Evolutionary conservation across 83 land plant genomes (phyloP), one percentile per base, ranked within the genome.

Genomic region (Picea abies): DNA sequence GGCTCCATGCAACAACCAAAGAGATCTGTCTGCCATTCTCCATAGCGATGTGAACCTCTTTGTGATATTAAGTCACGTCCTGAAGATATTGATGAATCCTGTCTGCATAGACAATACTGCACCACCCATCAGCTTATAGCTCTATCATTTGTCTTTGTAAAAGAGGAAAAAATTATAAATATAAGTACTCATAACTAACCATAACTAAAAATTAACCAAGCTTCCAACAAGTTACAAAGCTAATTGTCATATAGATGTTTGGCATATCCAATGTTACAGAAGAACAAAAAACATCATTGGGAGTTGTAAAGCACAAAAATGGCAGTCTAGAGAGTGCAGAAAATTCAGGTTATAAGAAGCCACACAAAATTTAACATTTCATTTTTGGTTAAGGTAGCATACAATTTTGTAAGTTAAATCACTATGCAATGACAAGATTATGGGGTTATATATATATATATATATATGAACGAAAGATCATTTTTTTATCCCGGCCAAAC

Each of bases 1-100:
- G 98, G 98, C 81, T 93, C 93, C 63, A 86, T 80, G 84, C 95
- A 96, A 63, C 98, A 96, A 4, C 87, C 93, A 77, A 87, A 89
- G 20, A 96, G 72, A 82, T 84, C 90, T 81, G 92, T 61, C 63
- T 94, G 89, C 98, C 98, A 96, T 52, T 87, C 87, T 22, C 85
- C 92, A 69, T 78, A 79, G 44, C 80, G 78, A 52, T 84, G 60
- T 60, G 84, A 90, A 20, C 87, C 84, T 80, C 80, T 83, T 78
- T 63, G 73, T 20, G 90, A 85, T 29, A 83, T 83, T 72, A 84
- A 76, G 85, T 91, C 90, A 76, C 69, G 88, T 63, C 88, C 86
- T 4, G 88, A 90, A 68, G 90, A 86, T 76, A 84, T 85, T 70
- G 85, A 81, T 79, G 92, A 87, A 80, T 75, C 76, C 60, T 77